Evolutionary conservation across 2,329 filamentous ascomycete genomes (phyloP).

Genomic region (Teratosphaeria gauchensis): DNA sequence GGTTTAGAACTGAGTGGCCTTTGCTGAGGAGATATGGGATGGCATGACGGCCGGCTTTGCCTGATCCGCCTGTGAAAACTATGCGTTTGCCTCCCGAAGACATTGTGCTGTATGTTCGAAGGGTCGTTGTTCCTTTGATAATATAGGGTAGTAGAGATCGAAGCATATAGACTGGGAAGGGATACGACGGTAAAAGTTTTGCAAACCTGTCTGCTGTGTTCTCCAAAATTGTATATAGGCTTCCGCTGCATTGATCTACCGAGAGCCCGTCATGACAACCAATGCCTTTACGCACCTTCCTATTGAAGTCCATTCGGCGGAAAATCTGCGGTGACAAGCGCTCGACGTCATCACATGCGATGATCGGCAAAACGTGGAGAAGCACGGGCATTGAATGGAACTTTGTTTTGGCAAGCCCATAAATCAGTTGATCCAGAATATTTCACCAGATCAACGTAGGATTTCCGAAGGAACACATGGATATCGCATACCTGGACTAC

Average conservation of each 20-base stretch:
- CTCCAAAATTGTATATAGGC: background rate
- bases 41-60: constrained; percentile 47
- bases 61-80: constrained; percentile 47
- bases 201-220: background rate
- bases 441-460: background rate
- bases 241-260: background rate
- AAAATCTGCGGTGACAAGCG: background rate
- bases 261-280: background rate
- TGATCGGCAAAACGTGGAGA: background rate
- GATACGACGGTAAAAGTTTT: background rate
- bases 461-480: background rate
- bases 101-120: constrained; percentile 8
- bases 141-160: background rate
- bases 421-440: background rate
- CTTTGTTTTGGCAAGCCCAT: background rate
- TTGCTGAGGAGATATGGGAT: constrained; percentile 43
- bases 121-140: background rate
- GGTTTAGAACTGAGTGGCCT: constrained; percentile 44
- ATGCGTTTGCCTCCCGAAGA: constrained; percentile 30
- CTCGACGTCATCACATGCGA: background rate
- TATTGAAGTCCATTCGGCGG: background rate
- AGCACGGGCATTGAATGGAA: background rate
- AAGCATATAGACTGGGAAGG: background rate
- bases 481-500: background rate
- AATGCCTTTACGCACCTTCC: background rate